Percentiles rank a stretch among this genome's conserved stretches.
Evolutionary conservation across 805 yeast genomes (phyloP).

Genomic region (Metahyphopichia silvanorum): DNA sequence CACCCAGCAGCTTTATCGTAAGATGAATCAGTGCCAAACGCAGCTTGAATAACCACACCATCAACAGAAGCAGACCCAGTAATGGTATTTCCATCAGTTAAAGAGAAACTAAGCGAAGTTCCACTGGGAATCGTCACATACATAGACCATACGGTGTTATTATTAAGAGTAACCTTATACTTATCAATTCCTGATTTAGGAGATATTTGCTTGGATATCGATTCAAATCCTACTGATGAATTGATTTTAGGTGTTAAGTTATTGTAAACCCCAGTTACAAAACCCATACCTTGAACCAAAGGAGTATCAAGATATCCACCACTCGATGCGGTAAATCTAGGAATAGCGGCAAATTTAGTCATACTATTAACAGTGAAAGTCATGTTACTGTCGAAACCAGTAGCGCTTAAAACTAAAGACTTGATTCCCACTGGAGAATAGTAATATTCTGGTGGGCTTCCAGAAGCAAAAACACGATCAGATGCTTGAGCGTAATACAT

Average conservation of each 20-base stretch:
- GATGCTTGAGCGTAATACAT: constrained; percentile 10
- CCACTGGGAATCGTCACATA: constrained; percentile 16
- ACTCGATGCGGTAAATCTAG: constrained; percentile 6
- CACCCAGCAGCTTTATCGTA: constrained; percentile 66
- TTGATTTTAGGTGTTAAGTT: constrained; percentile 15
- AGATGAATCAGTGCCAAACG: constrained; percentile 20
- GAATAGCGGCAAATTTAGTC: constrained; percentile 12
- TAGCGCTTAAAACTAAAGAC: constrained; percentile 7
- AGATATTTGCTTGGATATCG: constrained; percentile 2
- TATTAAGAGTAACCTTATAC: constrained; percentile 10
- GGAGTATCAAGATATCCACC: constrained; percentile 27
- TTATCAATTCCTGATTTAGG: constrained; percentile 12
- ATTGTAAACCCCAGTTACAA: constrained; percentile 60
- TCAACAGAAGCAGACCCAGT: constrained; percentile 13
- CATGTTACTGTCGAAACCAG: constrained; percentile 3
- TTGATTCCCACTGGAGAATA: constrained; percentile 14
- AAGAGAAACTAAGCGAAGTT: constrained; percentile 26
- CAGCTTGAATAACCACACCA: constrained; percentile 21
- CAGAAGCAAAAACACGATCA: constrained; percentile 11
- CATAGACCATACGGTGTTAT: constrained; percentile 13
- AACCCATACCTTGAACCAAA: constrained; percentile 74
- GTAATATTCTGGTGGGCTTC: constrained; percentile 10
- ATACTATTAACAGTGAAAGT: constrained; percentile 5
- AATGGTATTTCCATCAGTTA: constrained; percentile 15
- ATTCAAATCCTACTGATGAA: constrained; percentile 6